These are phyloP conservation scores for Solanum hybrid DNA, from an alignment of 305 asterid genomes.

Conservation along the genomic window DNA sequence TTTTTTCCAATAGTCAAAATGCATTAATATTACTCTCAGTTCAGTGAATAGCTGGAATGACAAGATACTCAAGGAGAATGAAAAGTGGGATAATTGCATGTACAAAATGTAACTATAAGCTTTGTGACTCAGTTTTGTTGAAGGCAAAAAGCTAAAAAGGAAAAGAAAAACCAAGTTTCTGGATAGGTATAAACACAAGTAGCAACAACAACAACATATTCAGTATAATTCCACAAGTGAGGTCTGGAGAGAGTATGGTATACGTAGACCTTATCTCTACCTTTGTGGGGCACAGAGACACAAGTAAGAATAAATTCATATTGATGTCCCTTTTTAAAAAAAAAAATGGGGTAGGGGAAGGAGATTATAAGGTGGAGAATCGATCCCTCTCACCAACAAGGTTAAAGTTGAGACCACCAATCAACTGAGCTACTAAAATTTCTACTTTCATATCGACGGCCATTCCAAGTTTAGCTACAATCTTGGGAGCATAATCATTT, in stretches of 20 bases:
- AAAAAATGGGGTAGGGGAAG: not conserved
- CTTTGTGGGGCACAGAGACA: not conserved
- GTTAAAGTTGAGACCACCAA: not conserved
- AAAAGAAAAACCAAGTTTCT: not conserved
- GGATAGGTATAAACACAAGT: not conserved
- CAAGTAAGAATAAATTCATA: not conserved
- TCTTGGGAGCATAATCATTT: not conserved
- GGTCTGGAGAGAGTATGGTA: not conserved
- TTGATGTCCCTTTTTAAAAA: not conserved
- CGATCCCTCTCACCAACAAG: not conserved
- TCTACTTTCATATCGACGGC: fast-evolving
- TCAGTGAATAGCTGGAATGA: not conserved
- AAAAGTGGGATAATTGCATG: not conserved
- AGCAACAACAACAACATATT: not conserved
- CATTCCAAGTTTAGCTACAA: not conserved
- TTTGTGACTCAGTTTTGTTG: not conserved
- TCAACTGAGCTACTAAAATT: not conserved
- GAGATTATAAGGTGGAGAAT: not conserved
- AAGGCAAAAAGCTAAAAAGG: not conserved
- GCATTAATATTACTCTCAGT: not conserved
- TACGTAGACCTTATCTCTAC: not conserved
- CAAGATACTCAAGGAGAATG: not conserved
- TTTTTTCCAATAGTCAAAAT: not conserved
- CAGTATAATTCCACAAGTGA: not conserved
- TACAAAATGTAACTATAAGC: not conserved